Base-by-base conservation (phyloP, 2,329 filamentous ascomycete genomes). In the Verticillium albo-atrum region DNA sequence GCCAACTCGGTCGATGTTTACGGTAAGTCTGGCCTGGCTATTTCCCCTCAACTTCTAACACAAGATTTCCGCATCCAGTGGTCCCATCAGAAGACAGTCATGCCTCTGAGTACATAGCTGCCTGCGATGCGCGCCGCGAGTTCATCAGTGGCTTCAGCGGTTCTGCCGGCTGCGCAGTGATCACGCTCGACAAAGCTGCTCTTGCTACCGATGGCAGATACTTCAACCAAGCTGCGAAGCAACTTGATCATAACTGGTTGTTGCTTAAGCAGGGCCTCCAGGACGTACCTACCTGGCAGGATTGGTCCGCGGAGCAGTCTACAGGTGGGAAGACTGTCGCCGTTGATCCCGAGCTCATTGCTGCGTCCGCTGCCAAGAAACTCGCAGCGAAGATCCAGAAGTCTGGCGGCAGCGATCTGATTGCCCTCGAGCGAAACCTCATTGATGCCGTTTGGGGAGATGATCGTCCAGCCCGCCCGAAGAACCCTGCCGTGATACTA, bases 21-120 rank as follows among this genome's bases (percentile, higher is more conserved):
- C 79, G 89, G 94, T 97, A 87, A 74, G 79, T 54, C 32, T 17
- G 23, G 28, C 30, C 23, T 17, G 23, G 42, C 53, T 28, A 62
- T 61, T 58, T 42, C 51, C 56, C 61, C 65, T 60, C 65, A 35
- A 63, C 65, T 64, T 68, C 77, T 82, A 67, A 79, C 69, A 67
- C 63, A 66, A 66, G 54, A 52, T 23, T 58, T 10, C n/a, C 55
- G 42, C 34, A 56, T 58, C 58, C 72, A 98, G 94, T 99, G 71
- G 85, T 98, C 6, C 95, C 95, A 1, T 97, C 94, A 34, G 95
- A 98, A 83, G 95, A 99, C 74, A 94, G 91, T 71, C 95, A 99
- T 74, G 91, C 94, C 67, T 98, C 94, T 66, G 95, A 99, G 78
- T 99, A 99, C 75, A 97, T 97, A 74, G 95, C 95, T 56, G 88